phyloP scores from a whole-genome alignment of 192 early-diverging fungal genomes.

The Podila verticillata region DNA sequence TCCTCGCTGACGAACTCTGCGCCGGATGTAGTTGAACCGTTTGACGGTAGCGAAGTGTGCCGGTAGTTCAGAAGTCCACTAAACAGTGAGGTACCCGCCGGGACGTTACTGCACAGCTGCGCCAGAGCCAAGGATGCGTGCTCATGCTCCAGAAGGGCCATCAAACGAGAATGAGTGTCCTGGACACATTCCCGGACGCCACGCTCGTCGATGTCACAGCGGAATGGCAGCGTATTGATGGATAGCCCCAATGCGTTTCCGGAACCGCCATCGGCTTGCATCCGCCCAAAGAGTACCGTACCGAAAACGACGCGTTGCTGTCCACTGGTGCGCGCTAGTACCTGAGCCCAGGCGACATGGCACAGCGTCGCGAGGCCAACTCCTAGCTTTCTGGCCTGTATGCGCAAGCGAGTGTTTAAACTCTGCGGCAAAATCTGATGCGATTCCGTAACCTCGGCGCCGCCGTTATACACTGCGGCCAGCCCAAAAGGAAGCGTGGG shows the following conservation, averaged over 20 bases:
- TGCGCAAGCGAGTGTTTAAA: neutral
- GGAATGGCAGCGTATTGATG: constrained; percentile 23
- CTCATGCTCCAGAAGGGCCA: neutral
- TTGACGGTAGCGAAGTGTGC: neutral
- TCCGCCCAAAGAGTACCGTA: constrained; percentile 5
- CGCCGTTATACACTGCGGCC: neutral
- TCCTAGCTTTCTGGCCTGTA: neutral
- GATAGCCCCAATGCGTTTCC: neutral
- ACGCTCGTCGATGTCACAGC: neutral
- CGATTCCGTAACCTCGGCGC: neutral
- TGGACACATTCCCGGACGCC: neutral
- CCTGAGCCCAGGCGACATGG: constrained; percentile 13
- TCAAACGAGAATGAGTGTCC: neutral
- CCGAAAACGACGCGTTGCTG: constrained; percentile 4
- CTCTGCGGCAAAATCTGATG: neutral
- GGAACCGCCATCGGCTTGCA: neutral
- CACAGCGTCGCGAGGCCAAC: neutral
- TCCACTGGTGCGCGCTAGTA: neutral
- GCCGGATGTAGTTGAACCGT: too few species aligned
- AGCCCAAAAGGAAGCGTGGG: constrained; percentile 1
- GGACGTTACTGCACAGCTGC: neutral
- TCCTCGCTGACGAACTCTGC: too few species aligned
- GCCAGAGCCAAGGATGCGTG: neutral
- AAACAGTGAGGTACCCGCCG: neutral
- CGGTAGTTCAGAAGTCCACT: constrained; percentile 4